These are phyloP conservation scores for Scolecobasidium constrictum DNA, from an alignment of 2,329 filamentous ascomycete species.

Conservation along the genomic window DNA sequence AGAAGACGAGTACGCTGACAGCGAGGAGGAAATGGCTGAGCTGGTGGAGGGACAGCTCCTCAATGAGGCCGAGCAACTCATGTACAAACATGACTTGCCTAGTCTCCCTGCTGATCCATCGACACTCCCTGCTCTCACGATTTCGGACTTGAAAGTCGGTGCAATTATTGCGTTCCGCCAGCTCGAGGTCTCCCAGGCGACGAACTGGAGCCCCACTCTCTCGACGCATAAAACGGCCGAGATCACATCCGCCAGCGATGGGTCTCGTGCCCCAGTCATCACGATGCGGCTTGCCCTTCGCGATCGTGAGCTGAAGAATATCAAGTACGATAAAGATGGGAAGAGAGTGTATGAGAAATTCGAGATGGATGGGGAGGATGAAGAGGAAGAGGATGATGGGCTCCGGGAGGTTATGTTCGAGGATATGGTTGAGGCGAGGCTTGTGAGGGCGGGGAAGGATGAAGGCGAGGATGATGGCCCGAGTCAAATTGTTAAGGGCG, in stretches of 20 bases:
- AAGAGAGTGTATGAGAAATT: conserved; percentile 67
- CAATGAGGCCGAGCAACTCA: neutral
- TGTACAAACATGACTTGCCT: conserved; percentile 56
- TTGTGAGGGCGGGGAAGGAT: conserved; percentile 23
- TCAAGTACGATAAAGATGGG: conserved; percentile 54
- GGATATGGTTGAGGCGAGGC: conserved; percentile 57
- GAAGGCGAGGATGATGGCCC: too few species aligned
- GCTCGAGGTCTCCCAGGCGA: conserved; percentile 48
- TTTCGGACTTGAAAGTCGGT: conserved; percentile 40
- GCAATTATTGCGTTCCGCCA: conserved; percentile 62
- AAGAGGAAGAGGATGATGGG: conserved; percentile 43
- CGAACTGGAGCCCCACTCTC: conserved; percentile 56
- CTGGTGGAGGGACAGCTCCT: conserved; percentile 12
- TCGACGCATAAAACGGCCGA: conserved; percentile 52
- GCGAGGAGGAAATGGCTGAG: neutral
- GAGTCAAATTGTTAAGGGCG: too few species aligned
- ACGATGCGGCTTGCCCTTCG: conserved; percentile 57
- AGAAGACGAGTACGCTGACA: conserved; percentile 50
- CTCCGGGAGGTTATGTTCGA: conserved; percentile 47
- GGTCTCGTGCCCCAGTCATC: conserved; percentile 27
- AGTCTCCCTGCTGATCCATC: conserved; percentile 47
- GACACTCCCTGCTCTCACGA: conserved; percentile 39
- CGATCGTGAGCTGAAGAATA: conserved; percentile 49
- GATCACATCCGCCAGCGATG: conserved; percentile 45
- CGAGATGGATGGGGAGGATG: conserved; percentile 43